Conservation (phyloP, 305 asterid genomes). For the Fraxinus sp. region DNA sequence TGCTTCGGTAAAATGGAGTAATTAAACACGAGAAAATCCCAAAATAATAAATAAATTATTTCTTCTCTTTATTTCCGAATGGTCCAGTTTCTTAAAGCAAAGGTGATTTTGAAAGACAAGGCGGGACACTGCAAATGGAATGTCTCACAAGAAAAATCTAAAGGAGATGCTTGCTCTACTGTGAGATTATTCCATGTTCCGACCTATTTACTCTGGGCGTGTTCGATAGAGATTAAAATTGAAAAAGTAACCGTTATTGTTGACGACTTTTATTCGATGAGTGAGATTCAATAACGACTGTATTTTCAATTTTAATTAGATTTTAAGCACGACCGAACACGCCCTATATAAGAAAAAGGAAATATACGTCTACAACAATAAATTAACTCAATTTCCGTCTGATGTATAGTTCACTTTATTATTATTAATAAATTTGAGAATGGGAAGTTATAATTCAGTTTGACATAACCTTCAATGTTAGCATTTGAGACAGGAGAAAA, state of each 20-base stretch:
- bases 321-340: too few species aligned
- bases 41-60: background rate
- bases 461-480: background rate
- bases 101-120: constrained; percentile 5
- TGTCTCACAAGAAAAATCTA: background rate
- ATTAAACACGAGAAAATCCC: background rate
- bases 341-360: background rate
- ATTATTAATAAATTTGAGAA: background rate
- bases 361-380: background rate
- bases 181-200: background rate
- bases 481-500: background rate
- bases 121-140: constrained; percentile 7
- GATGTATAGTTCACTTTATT: background rate
- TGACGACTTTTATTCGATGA: too few species aligned
- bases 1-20: background rate
- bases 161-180: background rate
- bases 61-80: background rate
- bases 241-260: too few species aligned
- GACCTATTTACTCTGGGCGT: background rate
- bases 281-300: too few species aligned
- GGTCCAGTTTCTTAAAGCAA: background rate
- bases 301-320: too few species aligned
- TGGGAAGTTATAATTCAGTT: background rate
- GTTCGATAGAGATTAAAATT: too few species aligned
- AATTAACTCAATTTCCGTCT: background rate